Conservation (phyloP, 1,284 basidiomycete species). For the Sanguinoderma infundibulare region DNA sequence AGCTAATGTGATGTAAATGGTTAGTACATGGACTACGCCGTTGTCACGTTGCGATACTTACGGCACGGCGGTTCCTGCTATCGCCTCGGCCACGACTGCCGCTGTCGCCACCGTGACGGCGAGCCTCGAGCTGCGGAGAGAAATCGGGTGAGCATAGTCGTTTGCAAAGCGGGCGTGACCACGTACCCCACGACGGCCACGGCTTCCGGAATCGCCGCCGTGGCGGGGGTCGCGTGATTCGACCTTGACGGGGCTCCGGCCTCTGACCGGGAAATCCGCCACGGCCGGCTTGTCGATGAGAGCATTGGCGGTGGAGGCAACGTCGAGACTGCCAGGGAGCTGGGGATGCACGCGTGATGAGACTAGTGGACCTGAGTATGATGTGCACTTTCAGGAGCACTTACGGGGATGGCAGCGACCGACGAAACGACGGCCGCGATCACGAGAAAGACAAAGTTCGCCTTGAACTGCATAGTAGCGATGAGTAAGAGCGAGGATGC, state of each 20-base stretch:
- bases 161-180: background rate
- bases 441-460: slow-evolving; percentile 40
- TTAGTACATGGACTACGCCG: background rate
- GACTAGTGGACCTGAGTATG: background rate
- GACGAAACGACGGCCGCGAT: slow-evolving; percentile 38
- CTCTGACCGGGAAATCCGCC: slow-evolving; percentile 18
- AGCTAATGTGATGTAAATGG: background rate
- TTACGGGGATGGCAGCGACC: slow-evolving; percentile 37
- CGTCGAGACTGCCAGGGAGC: slow-evolving; percentile 16
- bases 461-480: slow-evolving; percentile 42
- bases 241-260: slow-evolving; percentile 19
- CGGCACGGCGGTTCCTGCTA: slow-evolving; percentile 9
- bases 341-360: background rate
- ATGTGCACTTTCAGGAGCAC: slow-evolving; percentile 3
- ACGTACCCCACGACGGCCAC: slow-evolving; percentile 11
- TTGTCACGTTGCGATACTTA: background rate
- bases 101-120: slow-evolving; percentile 19
- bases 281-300: slow-evolving; percentile 23
- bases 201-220: slow-evolving; percentile 21
- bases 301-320: slow-evolving; percentile 21
- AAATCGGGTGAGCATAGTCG: background rate
- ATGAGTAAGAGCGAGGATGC: background rate
- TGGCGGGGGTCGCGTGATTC: slow-evolving; percentile 23
- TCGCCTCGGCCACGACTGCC: slow-evolving; percentile 18
- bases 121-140: slow-evolving; percentile 2